These are phyloP conservation scores for Boletus subcaerulescens DNA, from an alignment of 768 basidiomycete species.

Conservation along the genomic window DNA sequence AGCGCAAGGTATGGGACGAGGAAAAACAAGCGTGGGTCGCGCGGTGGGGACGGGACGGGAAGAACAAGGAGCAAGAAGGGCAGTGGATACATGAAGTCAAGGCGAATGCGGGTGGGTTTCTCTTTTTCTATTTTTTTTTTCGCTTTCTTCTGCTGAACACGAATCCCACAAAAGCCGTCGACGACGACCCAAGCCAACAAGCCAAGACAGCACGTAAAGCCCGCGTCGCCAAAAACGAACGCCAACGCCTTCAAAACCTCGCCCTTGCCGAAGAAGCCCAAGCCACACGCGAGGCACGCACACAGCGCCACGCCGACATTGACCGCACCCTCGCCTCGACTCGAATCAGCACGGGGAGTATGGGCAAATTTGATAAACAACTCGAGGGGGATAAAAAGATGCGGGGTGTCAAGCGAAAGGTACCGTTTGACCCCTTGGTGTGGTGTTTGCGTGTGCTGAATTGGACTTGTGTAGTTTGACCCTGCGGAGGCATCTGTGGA, in stretches of 20 bases:
- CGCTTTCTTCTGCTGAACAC: background rate
- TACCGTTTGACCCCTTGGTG: slow-evolving; percentile 22
- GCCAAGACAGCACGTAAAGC: slow-evolving; percentile 79
- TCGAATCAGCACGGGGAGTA: slow-evolving; percentile 84
- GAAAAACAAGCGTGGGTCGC: slow-evolving; percentile 91
- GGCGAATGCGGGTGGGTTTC: slow-evolving; percentile 64
- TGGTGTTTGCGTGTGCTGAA: too few relatives aligned
- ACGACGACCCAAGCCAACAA: slow-evolving; percentile 69
- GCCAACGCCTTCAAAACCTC: slow-evolving; percentile 69
- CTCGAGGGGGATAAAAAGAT: slow-evolving; percentile 91
- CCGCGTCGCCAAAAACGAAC: slow-evolving; percentile 80
- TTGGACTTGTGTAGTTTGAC: slow-evolving; percentile 60
- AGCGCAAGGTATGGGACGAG: slow-evolving; percentile 90
- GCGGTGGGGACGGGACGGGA: slow-evolving; percentile 86
- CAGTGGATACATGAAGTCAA: slow-evolving; percentile 95
- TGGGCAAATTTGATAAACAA: slow-evolving; percentile 91
- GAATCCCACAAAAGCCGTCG: slow-evolving; percentile 38
- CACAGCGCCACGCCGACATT: slow-evolving; percentile 66
- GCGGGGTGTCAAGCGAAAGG: slow-evolving; percentile 91
- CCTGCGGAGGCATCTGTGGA: slow-evolving; percentile 65
- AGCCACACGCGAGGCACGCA: slow-evolving; percentile 33
- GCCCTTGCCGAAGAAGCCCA: slow-evolving; percentile 46
- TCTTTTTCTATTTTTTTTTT: background rate
- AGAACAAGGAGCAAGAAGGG: slow-evolving; percentile 82
- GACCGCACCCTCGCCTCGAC: slow-evolving; percentile 74